Percentiles rank a stretch among this genome's conserved stretches.
Evolutionary conservation across 2,329 filamentous ascomycete species (phyloP).

Genomic region (Colletotrichum trifolii): DNA sequence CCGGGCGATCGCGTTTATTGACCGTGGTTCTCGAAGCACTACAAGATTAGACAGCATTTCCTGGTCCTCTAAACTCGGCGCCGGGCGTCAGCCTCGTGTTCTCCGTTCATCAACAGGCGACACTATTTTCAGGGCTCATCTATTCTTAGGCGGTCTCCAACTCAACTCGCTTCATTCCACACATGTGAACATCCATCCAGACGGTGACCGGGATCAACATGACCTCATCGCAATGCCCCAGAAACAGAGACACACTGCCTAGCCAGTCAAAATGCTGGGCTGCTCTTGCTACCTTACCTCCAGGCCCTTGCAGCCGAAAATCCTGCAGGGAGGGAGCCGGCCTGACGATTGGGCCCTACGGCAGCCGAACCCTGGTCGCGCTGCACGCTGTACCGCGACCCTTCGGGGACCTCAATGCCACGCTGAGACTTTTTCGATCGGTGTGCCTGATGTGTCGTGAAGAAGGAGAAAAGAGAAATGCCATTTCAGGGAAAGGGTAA

Average conservation of each 20-base stretch:
- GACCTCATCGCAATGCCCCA: not conserved
- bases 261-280: not conserved
- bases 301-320: not conserved
- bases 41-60: too few species aligned
- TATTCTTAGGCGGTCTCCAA: constrained; percentile 24
- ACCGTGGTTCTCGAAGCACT: too few species aligned
- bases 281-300: not conserved
- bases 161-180: not conserved
- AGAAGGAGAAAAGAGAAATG: not conserved
- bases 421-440: not conserved
- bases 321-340: constrained; percentile 1
- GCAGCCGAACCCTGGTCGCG: not conserved
- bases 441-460: not conserved
- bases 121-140: not conserved
- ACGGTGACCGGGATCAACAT: not conserved
- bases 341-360: not conserved
- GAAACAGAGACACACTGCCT: not conserved
- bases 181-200: not conserved
- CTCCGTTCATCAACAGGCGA: constrained; percentile 11
- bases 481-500: not conserved
- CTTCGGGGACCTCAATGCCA: not conserved
- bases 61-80: too few species aligned
- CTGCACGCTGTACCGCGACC: not conserved
- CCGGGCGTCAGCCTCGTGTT: constrained; percentile 10
- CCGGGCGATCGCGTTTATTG: too few species aligned